Base-by-base conservation (phyloP, 306 rosid genomes). In the Malus orientalis region DNA sequence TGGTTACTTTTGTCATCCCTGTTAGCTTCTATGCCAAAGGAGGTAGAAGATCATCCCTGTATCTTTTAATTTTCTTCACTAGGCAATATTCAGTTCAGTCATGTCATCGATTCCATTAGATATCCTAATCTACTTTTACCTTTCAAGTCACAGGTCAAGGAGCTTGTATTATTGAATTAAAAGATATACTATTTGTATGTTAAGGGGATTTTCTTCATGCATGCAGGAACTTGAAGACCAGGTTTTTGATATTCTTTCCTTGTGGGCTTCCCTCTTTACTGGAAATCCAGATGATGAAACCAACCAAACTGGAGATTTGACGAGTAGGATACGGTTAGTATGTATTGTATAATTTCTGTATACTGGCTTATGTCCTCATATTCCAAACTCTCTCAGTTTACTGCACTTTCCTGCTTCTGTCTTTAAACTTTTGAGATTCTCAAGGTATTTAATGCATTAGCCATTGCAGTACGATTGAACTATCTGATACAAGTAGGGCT, bases 1-100 rank as follows among this genome's bases (percentile, higher is more conserved):
- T 95, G 98, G 98, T 87, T 90, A 83, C 97, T 95, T 79, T 84
- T 95, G 58, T 92, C 99, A 70, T 92, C 97, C 71, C 82, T 90
- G 55, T 88, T 92, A 75, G 93, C 91, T 83, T 92, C 97, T 84
- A 82, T 95, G 87, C 95, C 97, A 13, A 90, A 88, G 83, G 93
- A 95, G 98, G 98, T 92, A 84, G 47, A 10, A 44, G 69, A 67
- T 86, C 70, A 49, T 69, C 63, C 45, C 47, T 64, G 8, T 72
- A 53, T 73, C 49, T 61, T 8, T 62, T 65, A 10, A 32, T 77
- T 69, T 75, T 49, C 25, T 80, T 58, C 66, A 44, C 32, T 59
- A 40, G 16, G 22, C 45, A 27, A 15, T 15, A 16, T 67, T 22
- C 44, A 40, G 44, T 40, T 8, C 40, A 36, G 51, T 76, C 25